Conservation (phyloP, 495 filamentous ascomycete genomes). For the Sporormia fimetaria region DNA sequence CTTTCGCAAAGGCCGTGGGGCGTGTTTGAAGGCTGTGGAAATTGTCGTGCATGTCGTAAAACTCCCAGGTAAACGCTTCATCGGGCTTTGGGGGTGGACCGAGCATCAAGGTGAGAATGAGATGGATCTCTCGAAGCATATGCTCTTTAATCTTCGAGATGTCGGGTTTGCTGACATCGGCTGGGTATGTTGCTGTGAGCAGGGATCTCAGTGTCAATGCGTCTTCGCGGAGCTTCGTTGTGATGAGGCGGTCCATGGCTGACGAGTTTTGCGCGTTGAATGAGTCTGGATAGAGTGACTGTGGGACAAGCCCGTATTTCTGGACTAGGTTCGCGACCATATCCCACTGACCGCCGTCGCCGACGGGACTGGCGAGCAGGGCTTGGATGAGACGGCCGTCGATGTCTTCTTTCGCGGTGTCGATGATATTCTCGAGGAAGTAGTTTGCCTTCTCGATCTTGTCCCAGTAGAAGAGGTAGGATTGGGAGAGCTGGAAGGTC, state of each 20-base stretch:
- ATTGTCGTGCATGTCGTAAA: conserved; percentile 53
- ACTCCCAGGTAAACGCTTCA: conserved; percentile 65
- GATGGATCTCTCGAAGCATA: conserved; percentile 67
- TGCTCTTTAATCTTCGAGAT: conserved; percentile 49
- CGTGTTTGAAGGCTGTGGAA: conserved; percentile 38
- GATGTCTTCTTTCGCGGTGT: conserved; percentile 55
- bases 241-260: conserved; percentile 62
- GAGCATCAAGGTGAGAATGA: conserved; percentile 64
- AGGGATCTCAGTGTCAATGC: conserved; percentile 53
- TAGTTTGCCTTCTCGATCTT: conserved; percentile 88
- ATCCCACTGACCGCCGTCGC: conserved; percentile 85
- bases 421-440: conserved; percentile 71
- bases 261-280: conserved; percentile 60
- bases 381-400: conserved; percentile 58
- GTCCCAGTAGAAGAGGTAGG: conserved; percentile 90
- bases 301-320: conserved; percentile 78
- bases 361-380: conserved; percentile 53
- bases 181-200: conserved; percentile 24
- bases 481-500: conserved; percentile 74
- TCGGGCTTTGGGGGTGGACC: conserved; percentile 60
- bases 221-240: conserved; percentile 77
- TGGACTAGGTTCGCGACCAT: conserved; percentile 78
- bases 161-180: conserved; percentile 24
- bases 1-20: conserved; percentile 54
- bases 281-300: conserved; percentile 65